Conservation (phyloP, 192 early-diverging fungal genomes). For the Dissophora ornata region DNA sequence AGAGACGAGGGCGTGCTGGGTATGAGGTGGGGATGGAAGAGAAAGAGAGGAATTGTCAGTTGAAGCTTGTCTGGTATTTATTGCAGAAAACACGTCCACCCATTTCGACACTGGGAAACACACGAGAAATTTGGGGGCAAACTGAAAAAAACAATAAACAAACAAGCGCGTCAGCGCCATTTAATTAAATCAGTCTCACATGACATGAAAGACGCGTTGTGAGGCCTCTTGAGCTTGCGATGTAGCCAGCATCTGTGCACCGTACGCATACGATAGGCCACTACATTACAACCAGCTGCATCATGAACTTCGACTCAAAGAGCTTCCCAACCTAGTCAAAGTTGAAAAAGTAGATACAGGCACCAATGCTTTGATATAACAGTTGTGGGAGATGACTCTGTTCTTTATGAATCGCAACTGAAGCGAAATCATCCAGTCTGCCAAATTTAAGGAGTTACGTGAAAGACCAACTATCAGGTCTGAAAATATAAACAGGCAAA, state of each 20-base stretch:
- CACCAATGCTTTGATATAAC: slow-evolving; percentile 98
- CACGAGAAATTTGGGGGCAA: not conserved
- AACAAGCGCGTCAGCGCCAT: not conserved
- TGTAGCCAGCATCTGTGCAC: slow-evolving; percentile 98
- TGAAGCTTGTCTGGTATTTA: too few relatives aligned
- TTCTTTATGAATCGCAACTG: slow-evolving; percentile 96
- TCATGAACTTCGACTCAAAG: slow-evolving; percentile 69
- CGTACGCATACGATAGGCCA: slow-evolving; percentile 91
- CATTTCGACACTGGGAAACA: not conserved
- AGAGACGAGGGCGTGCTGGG: slow-evolving; percentile 2
- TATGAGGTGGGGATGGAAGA: slow-evolving; percentile 5
- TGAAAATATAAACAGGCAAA: not conserved
- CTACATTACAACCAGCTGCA: slow-evolving; percentile 91
- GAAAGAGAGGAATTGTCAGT: not conserved
- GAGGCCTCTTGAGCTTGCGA: slow-evolving; percentile 89
- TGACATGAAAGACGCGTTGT: too few relatives aligned
- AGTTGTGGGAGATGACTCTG: slow-evolving; percentile 89
- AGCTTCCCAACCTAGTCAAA: slow-evolving; percentile 66
- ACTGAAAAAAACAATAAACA: not conserved
- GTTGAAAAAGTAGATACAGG: slow-evolving; percentile 94
- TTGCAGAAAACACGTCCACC: slow-evolving; percentile 5
- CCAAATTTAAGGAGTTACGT: slow-evolving; percentile 84
- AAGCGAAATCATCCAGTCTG: too few relatives aligned
- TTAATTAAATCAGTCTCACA: too few relatives aligned
- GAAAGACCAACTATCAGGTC: too few relatives aligned